A percentile compares a stretch with the other conserved stretches of the same genome.
Conservation (phyloP, 2,329 filamentous ascomycete species). For the Alternaria sp. region DNA sequence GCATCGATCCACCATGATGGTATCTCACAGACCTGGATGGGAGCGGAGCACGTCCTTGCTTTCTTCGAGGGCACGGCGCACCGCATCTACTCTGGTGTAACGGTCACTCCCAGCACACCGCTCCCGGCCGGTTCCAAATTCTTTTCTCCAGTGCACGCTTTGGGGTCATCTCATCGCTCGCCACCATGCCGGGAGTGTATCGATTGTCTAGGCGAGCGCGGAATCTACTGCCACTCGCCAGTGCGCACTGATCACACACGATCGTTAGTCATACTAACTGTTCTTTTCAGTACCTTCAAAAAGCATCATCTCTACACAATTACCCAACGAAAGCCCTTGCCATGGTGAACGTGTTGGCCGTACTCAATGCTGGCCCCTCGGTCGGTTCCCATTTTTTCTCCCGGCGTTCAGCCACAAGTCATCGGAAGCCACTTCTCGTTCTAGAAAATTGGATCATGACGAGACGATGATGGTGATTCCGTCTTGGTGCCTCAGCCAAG, state of each 20-base stretch:
- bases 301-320: background rate
- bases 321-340: background rate
- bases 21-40: constrained; percentile 17
- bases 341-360: background rate
- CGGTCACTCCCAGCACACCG: constrained; percentile 35
- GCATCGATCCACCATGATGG: constrained; percentile 21
- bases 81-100: constrained; percentile 31
- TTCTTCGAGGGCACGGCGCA: constrained; percentile 27
- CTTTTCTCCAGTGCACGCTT: background rate
- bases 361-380: background rate
- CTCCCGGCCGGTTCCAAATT: constrained; percentile 25
- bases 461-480: constrained; percentile 3
- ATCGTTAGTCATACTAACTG: background rate
- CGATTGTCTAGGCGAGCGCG: background rate
- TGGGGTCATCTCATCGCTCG: background rate
- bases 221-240: background rate
- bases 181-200: constrained; percentile 29
- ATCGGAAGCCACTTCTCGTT: constrained; percentile 9
- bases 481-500: constrained; percentile 10
- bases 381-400: background rate
- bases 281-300: background rate
- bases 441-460: background rate
- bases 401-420: constrained; percentile 3
- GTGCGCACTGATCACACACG: background rate
- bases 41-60: constrained; percentile 18